phyloP scores from a whole-genome alignment of 495 filamentous ascomycete species.

The Penicillium egyptiacum region DNA sequence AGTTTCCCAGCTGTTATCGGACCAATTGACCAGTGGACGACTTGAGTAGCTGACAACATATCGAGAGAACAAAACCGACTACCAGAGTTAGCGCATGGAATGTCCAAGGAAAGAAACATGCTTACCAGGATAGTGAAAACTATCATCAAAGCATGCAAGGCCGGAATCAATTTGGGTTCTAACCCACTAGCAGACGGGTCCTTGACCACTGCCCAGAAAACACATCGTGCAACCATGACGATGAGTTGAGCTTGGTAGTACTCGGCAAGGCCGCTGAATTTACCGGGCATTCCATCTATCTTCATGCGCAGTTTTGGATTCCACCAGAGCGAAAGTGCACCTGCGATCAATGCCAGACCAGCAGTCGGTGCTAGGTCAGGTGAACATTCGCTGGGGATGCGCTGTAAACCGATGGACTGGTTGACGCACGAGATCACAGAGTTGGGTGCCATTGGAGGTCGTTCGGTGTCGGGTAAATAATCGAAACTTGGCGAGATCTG shows the following conservation, averaged over 20 bases:
- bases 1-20: constrained; percentile 41
- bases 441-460: constrained; percentile 4
- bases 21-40: constrained; percentile 56
- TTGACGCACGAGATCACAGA: constrained; percentile 32
- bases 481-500: constrained; percentile 16
- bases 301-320: constrained; percentile 68
- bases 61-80: constrained; percentile 45
- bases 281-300: constrained; percentile 59
- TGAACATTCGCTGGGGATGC: constrained; percentile 31
- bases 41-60: constrained; percentile 52
- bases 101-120: constrained; percentile 3
- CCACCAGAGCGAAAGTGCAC: constrained; percentile 68
- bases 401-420: constrained; percentile 23
- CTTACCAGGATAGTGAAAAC: constrained; percentile 57
- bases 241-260: constrained; percentile 71
- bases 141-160: constrained; percentile 58
- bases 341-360: constrained; percentile 49
- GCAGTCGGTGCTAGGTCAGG: constrained; percentile 40
- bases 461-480: not conserved
- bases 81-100: constrained; percentile 21
- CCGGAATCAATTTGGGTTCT: constrained; percentile 39
- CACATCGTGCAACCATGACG: constrained; percentile 56
- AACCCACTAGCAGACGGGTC: constrained; percentile 48
- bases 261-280: constrained; percentile 61
- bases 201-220: constrained; percentile 52